Percentiles rank a stretch among this genome's conserved stretches.
Conservation (phyloP, 23 red algal species). For the Gracilaria domingensis region DNA sequence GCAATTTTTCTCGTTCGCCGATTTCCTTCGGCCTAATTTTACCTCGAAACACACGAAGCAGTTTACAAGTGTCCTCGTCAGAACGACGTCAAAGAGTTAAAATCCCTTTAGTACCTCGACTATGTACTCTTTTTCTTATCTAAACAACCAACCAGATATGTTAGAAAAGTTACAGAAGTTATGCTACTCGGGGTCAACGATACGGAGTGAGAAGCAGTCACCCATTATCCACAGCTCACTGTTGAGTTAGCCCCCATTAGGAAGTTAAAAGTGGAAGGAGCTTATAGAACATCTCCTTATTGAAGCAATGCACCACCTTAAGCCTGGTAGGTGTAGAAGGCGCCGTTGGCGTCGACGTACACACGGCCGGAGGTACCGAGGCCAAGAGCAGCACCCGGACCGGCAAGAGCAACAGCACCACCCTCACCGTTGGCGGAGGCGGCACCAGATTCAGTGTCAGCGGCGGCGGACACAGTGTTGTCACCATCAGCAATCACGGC, state of each 20-base stretch:
- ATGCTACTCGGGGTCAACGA: constrained; percentile 37
- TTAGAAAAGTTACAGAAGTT: constrained; percentile 38
- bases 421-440: constrained; percentile 73
- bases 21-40: not conserved
- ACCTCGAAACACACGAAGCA: not conserved
- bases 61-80: not conserved
- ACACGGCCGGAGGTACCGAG: constrained; percentile 49
- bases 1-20: no score
- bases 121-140: not conserved
- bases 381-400: constrained; percentile 55
- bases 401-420: constrained; percentile 52
- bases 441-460: constrained; percentile 47
- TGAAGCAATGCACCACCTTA: constrained; percentile 16
- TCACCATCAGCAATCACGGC: constrained; percentile 66
- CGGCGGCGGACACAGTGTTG: constrained; percentile 63
- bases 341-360: constrained; percentile 20
- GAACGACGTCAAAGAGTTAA: not conserved
- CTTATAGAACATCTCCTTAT: constrained; percentile 14
- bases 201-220: not conserved
- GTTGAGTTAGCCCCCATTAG: not conserved
- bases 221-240: constrained; percentile 16
- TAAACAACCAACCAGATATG: constrained; percentile 27
- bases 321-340: constrained; percentile 68
- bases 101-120: constrained; percentile 3
- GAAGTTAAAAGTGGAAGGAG: constrained; percentile 11